phyloP scores from a whole-genome alignment of 2,329 filamentous ascomycete species.

The Alternaria sp. region DNA sequence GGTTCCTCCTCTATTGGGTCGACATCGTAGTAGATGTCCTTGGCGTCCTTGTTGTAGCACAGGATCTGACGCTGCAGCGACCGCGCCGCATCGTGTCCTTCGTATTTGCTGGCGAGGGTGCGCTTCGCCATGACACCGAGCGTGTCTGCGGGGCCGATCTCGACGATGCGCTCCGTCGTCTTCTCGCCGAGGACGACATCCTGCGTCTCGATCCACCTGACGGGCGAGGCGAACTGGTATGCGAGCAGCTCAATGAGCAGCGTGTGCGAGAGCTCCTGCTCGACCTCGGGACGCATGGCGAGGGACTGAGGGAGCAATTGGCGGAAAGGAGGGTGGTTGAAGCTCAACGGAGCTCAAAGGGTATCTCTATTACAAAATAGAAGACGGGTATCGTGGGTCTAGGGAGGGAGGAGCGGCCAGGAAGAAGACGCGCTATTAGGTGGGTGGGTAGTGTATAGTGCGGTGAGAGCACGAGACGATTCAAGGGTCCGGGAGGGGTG shows the following conservation, averaged over 20 bases:
- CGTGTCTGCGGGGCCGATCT: constrained; percentile 95
- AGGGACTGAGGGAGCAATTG: constrained; percentile 13
- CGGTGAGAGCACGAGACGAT: constrained; percentile 14
- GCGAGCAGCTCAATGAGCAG: constrained; percentile 97
- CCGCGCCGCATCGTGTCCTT: constrained; percentile 96
- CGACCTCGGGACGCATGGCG: constrained; percentile 94
- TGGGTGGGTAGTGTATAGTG: constrained; percentile 13
- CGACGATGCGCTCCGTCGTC: constrained; percentile 94
- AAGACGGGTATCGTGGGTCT: constrained; percentile 26
- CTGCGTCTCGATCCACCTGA: constrained; percentile 99
- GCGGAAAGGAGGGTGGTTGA: constrained; percentile 16
- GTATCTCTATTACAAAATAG: constrained; percentile 31
- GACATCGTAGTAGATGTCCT: constrained; percentile 99
- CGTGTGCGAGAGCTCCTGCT: constrained; percentile 98
- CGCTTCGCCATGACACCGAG: constrained; percentile 97
- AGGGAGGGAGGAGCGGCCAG: constrained; percentile 23
- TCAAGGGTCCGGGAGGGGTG: constrained; percentile 22
- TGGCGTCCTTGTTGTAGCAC: constrained; percentile 99
- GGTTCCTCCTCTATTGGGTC: constrained; percentile 83
- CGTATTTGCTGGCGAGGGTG: constrained; percentile 95
- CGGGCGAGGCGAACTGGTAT: constrained; percentile 98
- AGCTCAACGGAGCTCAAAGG: constrained; percentile 35
- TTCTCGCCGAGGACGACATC: constrained; percentile 99
- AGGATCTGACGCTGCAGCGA: constrained; percentile 96
- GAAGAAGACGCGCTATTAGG: constrained; percentile 20